A percentile compares a stretch with the other conserved stretches of the same genome.
These are phyloP conservation scores for Beta vulgaris DNA, from an alignment of 148 eudicot species.

Conservation along the genomic window DNA sequence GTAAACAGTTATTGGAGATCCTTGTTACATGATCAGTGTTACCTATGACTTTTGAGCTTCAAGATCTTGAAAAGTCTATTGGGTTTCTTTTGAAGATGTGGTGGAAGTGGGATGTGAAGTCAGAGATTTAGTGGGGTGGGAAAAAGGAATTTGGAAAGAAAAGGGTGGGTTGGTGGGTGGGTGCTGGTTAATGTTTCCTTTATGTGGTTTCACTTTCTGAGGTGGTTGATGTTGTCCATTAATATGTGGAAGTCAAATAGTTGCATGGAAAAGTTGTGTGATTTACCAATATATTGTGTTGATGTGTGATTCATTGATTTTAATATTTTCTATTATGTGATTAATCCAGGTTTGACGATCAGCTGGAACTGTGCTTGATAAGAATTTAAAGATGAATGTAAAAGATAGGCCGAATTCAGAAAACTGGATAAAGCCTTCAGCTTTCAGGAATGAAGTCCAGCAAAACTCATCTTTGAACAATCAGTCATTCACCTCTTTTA, in stretches of 20 bases:
- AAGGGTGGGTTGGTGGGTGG: background rate
- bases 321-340: background rate
- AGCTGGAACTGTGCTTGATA: conserved; percentile 4
- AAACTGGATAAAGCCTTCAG: conserved; percentile 43
- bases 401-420: conserved; percentile 43
- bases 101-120: background rate
- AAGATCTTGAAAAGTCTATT: background rate
- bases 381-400: conserved; percentile 45
- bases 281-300: no score
- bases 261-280: background rate
- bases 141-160: background rate
- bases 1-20: no score
- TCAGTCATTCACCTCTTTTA: conserved; percentile 38
- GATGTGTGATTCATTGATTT: background rate
- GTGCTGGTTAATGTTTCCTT: background rate
- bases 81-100: background rate
- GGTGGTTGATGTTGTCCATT: background rate
- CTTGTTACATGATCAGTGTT: no score
- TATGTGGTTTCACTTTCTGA: background rate
- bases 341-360: conserved; percentile 15
- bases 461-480: conserved; percentile 34
- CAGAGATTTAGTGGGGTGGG: background rate
- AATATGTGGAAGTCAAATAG: background rate
- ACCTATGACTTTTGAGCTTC: no score
- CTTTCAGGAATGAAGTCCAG: conserved; percentile 31